Evolutionary conservation across 2,329 filamentous ascomycete species (phyloP).

Genomic region (Amesomyces nigricolor): DNA sequence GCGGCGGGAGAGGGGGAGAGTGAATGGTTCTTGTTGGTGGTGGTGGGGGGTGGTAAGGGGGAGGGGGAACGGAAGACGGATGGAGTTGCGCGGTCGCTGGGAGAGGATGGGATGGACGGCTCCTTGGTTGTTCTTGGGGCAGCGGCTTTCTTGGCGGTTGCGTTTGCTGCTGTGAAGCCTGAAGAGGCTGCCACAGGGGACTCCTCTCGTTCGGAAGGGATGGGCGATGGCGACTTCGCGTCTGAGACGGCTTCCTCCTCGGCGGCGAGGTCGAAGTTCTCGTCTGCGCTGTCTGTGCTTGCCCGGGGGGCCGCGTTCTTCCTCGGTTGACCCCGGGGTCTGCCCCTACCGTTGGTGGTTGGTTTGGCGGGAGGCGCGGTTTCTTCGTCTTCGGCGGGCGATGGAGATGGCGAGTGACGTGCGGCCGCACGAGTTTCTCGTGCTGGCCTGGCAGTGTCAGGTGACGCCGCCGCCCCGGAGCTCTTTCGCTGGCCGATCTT

Average conservation of each 20-base stretch:
- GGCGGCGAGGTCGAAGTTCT: conserved; percentile 20
- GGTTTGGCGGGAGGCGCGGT: not conserved
- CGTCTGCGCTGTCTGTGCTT: conserved; percentile 12
- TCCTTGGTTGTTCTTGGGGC: not conserved
- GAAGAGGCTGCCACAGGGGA: not conserved
- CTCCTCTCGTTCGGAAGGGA: not conserved
- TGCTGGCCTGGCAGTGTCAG: not conserved
- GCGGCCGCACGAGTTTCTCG: not conserved
- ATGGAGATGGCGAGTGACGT: not conserved
- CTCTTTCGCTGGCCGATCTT: conserved; percentile 41
- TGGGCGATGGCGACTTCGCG: conserved; percentile 8
- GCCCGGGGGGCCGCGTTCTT: not conserved
- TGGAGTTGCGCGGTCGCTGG: not conserved
- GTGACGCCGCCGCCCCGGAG: not conserved
- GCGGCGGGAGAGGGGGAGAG: no score
- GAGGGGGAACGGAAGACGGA: not conserved
- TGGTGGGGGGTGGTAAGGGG: not conserved
- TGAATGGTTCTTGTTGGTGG: no score
- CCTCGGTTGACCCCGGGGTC: not conserved
- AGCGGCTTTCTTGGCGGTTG: not conserved
- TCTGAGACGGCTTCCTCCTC: conserved; percentile 25
- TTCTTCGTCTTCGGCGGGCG: not conserved
- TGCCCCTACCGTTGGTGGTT: not conserved
- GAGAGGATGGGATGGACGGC: not conserved
- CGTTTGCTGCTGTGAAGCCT: not conserved